These are phyloP conservation scores for Capsella rubella DNA, from an alignment of 441 rosid species.

Conservation along the genomic window DNA sequence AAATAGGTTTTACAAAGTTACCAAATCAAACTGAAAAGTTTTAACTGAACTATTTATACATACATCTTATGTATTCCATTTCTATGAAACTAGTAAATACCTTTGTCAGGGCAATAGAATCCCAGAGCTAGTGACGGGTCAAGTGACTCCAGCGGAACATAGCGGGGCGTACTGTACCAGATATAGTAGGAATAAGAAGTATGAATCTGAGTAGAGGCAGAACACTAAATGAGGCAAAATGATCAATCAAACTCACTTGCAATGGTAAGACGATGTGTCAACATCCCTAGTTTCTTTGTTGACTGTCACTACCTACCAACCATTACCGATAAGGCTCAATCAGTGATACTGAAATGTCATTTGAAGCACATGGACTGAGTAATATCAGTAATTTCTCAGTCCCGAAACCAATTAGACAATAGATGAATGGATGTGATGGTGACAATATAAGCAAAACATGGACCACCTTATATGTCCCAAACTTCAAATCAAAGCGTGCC, in stretches of 20 bases:
- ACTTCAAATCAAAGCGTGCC: constrained; percentile 19
- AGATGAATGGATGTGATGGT: constrained; percentile 28
- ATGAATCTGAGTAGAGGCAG: constrained; percentile 12
- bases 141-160: constrained; percentile 72
- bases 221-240: constrained; percentile 6
- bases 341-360: constrained; percentile 25
- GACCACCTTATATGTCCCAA: constrained; percentile 35
- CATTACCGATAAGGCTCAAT: constrained; percentile 37
- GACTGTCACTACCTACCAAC: constrained; percentile 64
- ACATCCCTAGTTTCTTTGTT: constrained; percentile 59
- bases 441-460: constrained; percentile 20
- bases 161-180: constrained; percentile 57
- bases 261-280: constrained; percentile 86
- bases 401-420: constrained; percentile 19
- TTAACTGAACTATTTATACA: background rate
- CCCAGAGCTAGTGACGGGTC: constrained; percentile 95
- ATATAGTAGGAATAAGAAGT: constrained; percentile 25
- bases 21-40: background rate
- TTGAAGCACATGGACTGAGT: constrained; percentile 39
- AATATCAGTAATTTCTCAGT: background rate
- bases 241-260: constrained; percentile 61
- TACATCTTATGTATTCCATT: background rate
- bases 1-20: background rate
- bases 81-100: constrained; percentile 46
- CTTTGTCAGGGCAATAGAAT: constrained; percentile 88